A percentile compares a stretch with the other conserved stretches of the same genome.
Conservation (phyloP, 257 asterid species). For the Oldenlandia corymbosa region DNA sequence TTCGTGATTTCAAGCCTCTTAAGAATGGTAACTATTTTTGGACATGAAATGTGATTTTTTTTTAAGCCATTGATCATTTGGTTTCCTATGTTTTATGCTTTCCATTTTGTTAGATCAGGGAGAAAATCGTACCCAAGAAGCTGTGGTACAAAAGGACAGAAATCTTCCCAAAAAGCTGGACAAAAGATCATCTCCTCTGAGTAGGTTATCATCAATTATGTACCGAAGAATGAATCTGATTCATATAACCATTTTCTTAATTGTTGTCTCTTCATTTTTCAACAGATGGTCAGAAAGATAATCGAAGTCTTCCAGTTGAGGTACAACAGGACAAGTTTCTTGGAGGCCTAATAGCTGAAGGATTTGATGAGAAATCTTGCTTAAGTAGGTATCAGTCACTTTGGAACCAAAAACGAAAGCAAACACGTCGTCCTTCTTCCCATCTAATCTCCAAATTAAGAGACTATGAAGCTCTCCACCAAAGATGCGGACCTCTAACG, state of each 20-base stretch:
- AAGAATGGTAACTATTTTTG: conserved; percentile 32
- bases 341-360: conserved; percentile 54
- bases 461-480: conserved; percentile 61
- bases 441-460: conserved; percentile 60
- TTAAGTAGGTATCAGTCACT: conserved; percentile 59
- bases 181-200: conserved; percentile 40
- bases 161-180: conserved; percentile 60
- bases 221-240: conserved; percentile 34
- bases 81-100: neutral
- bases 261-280: conserved; percentile 34
- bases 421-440: conserved; percentile 39
- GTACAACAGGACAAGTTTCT: conserved; percentile 41
- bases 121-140: conserved; percentile 4
- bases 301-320: neutral
- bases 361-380: conserved; percentile 59
- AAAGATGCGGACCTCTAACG: conserved; percentile 63
- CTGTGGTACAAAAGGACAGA: conserved; percentile 36
- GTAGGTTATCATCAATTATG: conserved; percentile 24
- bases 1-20: conserved; percentile 24
- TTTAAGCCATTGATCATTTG: neutral
- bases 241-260: conserved; percentile 64
- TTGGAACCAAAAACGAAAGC: conserved; percentile 15
- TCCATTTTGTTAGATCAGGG: conserved; percentile 24
- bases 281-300: too few species aligned
- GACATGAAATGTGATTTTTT: neutral